Base-by-base conservation (phyloP, 257 asterid genomes). In the Euphrasia confusa region DNA sequence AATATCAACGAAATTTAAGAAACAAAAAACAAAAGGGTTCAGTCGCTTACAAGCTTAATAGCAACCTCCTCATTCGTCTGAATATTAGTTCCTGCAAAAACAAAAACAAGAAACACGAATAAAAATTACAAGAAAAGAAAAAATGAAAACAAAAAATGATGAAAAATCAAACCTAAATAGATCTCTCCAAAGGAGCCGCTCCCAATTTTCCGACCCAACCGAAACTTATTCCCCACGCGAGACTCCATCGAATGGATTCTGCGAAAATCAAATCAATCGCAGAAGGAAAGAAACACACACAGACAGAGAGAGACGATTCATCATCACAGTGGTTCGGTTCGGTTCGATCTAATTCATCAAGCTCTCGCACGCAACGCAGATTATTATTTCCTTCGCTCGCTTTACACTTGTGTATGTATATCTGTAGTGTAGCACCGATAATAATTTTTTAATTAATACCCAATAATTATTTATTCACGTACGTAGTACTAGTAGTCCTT, bases 131-230 rank as follows among this genome's bases (percentile, higher is more conserved):
- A 45, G 12, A 17, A 21, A 26, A 2, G 47, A 3, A 1, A 21
- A 52, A 54, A 57, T 40, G 1, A 54, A n/a, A 14, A 74, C 60
- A 39, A 45, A 65, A 2, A 44, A 65, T 8, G 11, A 35, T 35
- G 12, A 10, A 39, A 49, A 49, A 49, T 70, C 73, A 47, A 49
- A 84, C 97, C 97, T 54, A 89, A 78, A 73, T 89, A 83, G 84
- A 89, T 86, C 95, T 89, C 97, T 63, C 97, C 97, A 63, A 89
- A 89, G 5, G 97, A 86, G 45, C 97, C 97, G 73, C 94, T 83
- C 53, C 97, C 97, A 33, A 89, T 84, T 74, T 89, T 89, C 74
- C 97, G 83, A 52, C 97, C 95, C 60, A 89, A 66, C 39, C 88
- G 87, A 66, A 81, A 89, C 69, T 86, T 89, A 62, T 78, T 81